Conservation (phyloP, 2,329 filamentous ascomycete species). For the Scortechinia acanthostroma region DNA sequence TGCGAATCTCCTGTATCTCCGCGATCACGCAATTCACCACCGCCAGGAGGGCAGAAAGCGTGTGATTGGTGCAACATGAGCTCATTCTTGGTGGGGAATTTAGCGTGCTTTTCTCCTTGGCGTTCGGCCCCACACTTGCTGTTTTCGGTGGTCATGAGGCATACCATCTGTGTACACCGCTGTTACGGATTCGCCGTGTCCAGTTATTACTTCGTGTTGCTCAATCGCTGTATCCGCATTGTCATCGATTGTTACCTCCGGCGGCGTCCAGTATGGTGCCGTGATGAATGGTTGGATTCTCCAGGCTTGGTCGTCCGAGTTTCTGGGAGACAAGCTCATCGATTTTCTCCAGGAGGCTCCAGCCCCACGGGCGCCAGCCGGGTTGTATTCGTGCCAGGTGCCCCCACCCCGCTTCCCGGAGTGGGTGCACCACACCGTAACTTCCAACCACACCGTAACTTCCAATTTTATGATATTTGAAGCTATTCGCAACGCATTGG, state of each 20-base stretch:
- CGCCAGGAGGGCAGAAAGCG: not conserved
- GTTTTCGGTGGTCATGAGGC: too few species aligned
- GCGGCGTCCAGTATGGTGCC: not conserved
- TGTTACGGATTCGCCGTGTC: not conserved
- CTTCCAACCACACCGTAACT: too few species aligned
- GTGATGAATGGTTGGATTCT: not conserved
- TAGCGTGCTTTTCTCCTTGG: too few species aligned
- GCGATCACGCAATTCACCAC: not conserved
- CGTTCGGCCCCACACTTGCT: too few species aligned
- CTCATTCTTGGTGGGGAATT: not conserved
- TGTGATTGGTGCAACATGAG: not conserved
- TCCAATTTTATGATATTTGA: too few species aligned
- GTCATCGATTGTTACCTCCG: not conserved
- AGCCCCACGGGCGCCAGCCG: not conserved
- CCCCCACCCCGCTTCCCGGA: too few species aligned
- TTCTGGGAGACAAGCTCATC: not conserved
- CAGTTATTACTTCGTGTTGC: not conserved
- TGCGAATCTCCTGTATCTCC: too few species aligned
- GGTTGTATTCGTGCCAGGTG: not conserved
- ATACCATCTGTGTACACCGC: constrained; percentile 4
- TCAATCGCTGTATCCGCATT: not conserved
- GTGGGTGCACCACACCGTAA: too few species aligned
- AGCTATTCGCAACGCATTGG: too few species aligned
- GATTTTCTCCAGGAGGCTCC: not conserved
- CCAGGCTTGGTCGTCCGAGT: not conserved